A percentile compares a stretch with the other conserved stretches of the same genome.
phyloP scores from a whole-genome alignment of 2,329 filamentous ascomycete species.

The Huntiella savannae region DNA sequence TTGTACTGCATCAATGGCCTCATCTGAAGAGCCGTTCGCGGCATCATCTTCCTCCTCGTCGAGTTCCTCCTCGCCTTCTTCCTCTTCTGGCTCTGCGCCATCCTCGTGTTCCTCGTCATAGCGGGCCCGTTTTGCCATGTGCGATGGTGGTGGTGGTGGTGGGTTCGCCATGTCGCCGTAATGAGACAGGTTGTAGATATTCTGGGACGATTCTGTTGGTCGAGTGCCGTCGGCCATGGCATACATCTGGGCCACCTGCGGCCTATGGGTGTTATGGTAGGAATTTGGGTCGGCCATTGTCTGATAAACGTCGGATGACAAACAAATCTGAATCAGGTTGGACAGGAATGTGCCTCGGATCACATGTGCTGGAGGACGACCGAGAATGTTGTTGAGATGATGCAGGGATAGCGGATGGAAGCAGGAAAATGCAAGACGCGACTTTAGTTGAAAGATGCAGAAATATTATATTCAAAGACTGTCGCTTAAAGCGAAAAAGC shows the following conservation, averaged over 20 bases:
- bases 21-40: slow-evolving; percentile 18
- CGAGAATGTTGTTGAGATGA: too few relatives aligned
- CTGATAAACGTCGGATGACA: too few relatives aligned
- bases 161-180: background rate
- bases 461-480: too few relatives aligned
- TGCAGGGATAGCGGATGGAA: too few relatives aligned
- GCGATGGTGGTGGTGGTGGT: background rate
- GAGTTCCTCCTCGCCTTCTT: slow-evolving; percentile 21
- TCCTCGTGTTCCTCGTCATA: background rate
- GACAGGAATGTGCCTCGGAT: too few relatives aligned
- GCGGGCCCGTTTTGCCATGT: too few relatives aligned
- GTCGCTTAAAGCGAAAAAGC: too few relatives aligned
- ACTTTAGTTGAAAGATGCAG: too few relatives aligned
- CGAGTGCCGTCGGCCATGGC: slow-evolving; percentile 9
- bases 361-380: too few relatives aligned
- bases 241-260: slow-evolving; percentile 9
- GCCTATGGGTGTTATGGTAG: background rate
- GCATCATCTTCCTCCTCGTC: slow-evolving; percentile 21
- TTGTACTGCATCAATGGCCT: slow-evolving; percentile 29
- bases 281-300: too few relatives aligned
- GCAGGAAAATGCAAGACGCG: too few relatives aligned
- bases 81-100: slow-evolving; percentile 18
- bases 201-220: slow-evolving; percentile 4
- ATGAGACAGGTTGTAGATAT: slow-evolving; percentile 3
- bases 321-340: too few relatives aligned